Evolutionary conservation across 176 grass and related monocot species (phyloP), one percentile per base, ranked within the genome.

Genomic region (Areca catechu): DNA sequence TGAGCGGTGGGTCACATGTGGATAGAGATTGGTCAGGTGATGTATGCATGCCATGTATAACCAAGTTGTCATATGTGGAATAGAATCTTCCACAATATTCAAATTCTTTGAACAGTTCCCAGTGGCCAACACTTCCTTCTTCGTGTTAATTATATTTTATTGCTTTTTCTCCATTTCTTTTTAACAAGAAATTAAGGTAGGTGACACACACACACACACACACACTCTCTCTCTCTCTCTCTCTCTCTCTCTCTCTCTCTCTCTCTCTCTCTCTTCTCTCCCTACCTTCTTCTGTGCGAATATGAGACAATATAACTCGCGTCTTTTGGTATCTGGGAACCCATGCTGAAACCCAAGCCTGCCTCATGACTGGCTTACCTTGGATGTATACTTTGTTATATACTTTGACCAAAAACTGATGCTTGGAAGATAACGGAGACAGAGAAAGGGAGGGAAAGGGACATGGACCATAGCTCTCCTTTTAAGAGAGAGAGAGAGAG

Each of bases 31-130:
- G 86, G 71, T 85, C 82, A 85, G 82, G 82, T 85, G 86, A 85
- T 82, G 75, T 78, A 82, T 72, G 74, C 78, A 82, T 74, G 85
- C 69, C 69, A 84, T 89, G 86, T 89, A 66, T 84, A 71, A 67
- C 29, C 71, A 78, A 29, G 71, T 85, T 85, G 81, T 84, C 81
- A 71, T 90, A 85, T 85, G 30, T 85, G 73, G 77, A 90, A 85
- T 83, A 90, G 75, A 90, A 85, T 90, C 82, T 90, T 85, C 82
- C 82, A 82, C 64, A 76, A 90, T 73, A 79, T 90, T 90, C 86
- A 85, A 85, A 76, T 76, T 72, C 67, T 63, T 37, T 50, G 63
- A 66, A 75, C 19, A 79, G 27, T 54, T 53, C 21, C 17, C 18
- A 27, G 23, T 10, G 12, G 49, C 16, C 21, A 22, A 5, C 10